Percentiles rank a stretch among this genome's conserved stretches.
Evolutionary conservation across 1,139 yeast species (phyloP).

Genomic region (Diutina neorugosa): DNA sequence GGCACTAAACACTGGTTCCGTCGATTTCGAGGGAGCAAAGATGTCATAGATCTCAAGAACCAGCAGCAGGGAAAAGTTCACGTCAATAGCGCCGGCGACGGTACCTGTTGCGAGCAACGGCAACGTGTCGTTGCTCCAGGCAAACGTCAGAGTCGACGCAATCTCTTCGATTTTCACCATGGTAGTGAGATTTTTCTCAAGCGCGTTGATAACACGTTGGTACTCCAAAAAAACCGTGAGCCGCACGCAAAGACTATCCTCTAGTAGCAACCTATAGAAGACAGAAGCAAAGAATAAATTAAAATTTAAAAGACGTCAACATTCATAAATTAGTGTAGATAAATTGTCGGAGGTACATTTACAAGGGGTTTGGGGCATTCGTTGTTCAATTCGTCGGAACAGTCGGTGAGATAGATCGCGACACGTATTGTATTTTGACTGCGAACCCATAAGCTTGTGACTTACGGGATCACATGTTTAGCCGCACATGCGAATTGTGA

Average conservation of each 20-base stretch:
- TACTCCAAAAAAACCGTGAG: neutral
- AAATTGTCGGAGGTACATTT: too few species aligned
- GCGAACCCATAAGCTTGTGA: neutral
- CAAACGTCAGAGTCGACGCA: constrained; percentile 80
- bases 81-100: constrained; percentile 89
- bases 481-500: neutral
- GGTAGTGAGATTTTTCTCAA: neutral
- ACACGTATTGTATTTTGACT: neutral
- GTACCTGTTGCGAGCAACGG: constrained; percentile 85
- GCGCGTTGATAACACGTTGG: neutral
- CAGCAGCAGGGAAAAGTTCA: constrained; percentile 70
- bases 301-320: too few species aligned
- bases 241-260: neutral
- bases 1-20: constrained; percentile 40
- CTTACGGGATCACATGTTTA: neutral
- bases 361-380: too few species aligned
- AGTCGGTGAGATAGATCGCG: neutral
- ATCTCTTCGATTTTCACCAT: constrained; percentile 59
- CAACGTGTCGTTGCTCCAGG: constrained; percentile 76
- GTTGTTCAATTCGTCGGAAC: too few species aligned
- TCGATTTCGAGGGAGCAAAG: constrained; percentile 29
- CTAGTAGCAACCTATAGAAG: neutral
- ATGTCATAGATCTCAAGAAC: constrained; percentile 70
- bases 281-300: too few species aligned
- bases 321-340: too few species aligned